Evolutionary conservation across 2,329 filamentous ascomycete species (phyloP).

Genomic region (Chaetomiaceae sp.): DNA sequence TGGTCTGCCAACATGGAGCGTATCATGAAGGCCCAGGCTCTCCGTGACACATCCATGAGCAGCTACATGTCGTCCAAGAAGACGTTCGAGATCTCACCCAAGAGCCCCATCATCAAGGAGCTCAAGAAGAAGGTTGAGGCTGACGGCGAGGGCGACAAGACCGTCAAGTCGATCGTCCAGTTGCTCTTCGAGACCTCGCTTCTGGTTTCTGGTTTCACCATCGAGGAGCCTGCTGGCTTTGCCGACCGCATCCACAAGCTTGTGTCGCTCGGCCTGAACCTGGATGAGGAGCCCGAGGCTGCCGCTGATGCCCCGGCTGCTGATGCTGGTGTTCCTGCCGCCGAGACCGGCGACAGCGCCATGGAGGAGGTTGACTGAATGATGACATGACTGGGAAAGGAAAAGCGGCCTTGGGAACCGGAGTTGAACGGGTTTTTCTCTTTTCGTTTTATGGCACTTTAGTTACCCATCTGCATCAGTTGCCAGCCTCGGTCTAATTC

Average conservation of each 20-base stretch:
- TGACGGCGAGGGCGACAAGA: slow-evolving; percentile 97
- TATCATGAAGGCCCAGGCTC: slow-evolving; percentile 99
- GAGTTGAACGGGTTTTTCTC: slow-evolving; percentile 35
- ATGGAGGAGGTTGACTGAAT: slow-evolving; percentile 99
- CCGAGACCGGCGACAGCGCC: slow-evolving; percentile 76
- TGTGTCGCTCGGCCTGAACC: slow-evolving; percentile 93
- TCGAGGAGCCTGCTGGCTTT: slow-evolving; percentile 96
- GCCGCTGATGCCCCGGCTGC: slow-evolving; percentile 53
- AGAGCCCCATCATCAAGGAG: slow-evolving; percentile 96
- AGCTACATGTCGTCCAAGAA: slow-evolving; percentile 99
- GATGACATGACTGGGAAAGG: slow-evolving; percentile 32
- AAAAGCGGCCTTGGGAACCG: slow-evolving; percentile 40
- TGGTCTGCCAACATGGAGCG: slow-evolving; percentile 99
- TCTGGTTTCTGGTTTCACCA: slow-evolving; percentile 98
- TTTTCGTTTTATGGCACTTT: slow-evolving; percentile 25
- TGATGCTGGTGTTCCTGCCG: slow-evolving; percentile 54
- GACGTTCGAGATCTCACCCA: slow-evolving; percentile 99
- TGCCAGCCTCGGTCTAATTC: slow-evolving; percentile 19
- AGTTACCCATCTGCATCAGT: slow-evolving; percentile 29
- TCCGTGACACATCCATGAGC: slow-evolving; percentile 99
- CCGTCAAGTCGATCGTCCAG: slow-evolving; percentile 98
- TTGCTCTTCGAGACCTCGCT: slow-evolving; percentile 98
- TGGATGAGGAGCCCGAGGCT: slow-evolving; percentile 86
- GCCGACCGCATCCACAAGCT: slow-evolving; percentile 99
- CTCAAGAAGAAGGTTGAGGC: slow-evolving; percentile 98